Evolutionary conservation across 2,329 filamentous ascomycete species (phyloP), one percentile per base, ranked within the genome.

Genomic region (Xylariaceae sp.): DNA sequence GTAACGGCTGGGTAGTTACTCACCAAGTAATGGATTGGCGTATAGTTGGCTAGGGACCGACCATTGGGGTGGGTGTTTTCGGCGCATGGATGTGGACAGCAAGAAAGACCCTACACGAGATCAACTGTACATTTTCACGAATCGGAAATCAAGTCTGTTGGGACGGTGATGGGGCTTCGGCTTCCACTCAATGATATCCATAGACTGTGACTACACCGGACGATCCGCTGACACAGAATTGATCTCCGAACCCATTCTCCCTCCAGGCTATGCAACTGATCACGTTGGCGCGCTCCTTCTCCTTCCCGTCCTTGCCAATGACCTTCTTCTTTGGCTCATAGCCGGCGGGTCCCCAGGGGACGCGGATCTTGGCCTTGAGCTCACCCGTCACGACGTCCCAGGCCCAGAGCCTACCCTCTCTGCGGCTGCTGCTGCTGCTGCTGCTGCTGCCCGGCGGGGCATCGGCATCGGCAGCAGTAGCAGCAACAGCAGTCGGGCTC

Each of bases 361-460:
- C 64, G 22, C 55, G 60, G 5, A 94, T 60, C 44, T 66, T 75
- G 19, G 82, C 75, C 37, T 76, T 66, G 32, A 83, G 55, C 35
- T 78, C 73, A 1, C 86, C 89, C 5, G 72, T 81, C 35, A 94
- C 56, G 14, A 94, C 63, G 61, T 95, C 88, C 90, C 90, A 96
- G 2, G 77, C 85, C 64, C 80, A 80, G 6, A 88, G 60, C 49
- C 68, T 68, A 3, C 83, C 83, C 40, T 81, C 67, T 7, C 11
- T 19, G 14, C 12, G 5, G 10, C 12, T 19, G 14, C 17, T 22
- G 17, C 17, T 13, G 10, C 8, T 27, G 14, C 8, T 27, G 25
- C 6, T 27, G 14, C 8, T 14, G 10, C 8, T 14, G 10, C 14
- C 13, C 6, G 25, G 25, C 6, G 10, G 10, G 5, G 36, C 27